Conservation (phyloP, 2,329 filamentous ascomycete genomes). For the Raffaelea arxii region DNA sequence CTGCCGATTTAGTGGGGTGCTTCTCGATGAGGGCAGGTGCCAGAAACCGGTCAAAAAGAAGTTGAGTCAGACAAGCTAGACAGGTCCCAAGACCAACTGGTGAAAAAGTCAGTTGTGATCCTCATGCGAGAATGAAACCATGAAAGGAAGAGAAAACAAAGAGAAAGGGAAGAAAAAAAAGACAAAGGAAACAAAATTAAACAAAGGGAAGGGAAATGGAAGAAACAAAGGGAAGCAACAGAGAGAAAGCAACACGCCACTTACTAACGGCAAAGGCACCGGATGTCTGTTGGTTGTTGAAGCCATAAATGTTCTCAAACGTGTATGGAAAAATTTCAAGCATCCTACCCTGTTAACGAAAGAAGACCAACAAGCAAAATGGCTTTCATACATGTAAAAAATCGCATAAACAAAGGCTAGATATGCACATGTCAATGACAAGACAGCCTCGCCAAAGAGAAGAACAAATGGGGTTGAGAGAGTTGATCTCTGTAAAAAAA, state of each 20-base stretch:
- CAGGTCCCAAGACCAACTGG: neutral
- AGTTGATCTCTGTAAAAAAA: neutral
- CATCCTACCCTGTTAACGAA: neutral
- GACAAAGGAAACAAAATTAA: no score
- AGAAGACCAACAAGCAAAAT: neutral
- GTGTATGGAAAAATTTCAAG: neutral
- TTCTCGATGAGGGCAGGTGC: neutral
- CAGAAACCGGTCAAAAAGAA: neutral
- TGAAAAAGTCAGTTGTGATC: neutral
- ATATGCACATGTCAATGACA: neutral
- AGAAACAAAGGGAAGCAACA: neutral
- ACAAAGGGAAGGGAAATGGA: no score
- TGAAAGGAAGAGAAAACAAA: no score
- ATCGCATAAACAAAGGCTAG: neutral
- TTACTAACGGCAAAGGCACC: neutral
- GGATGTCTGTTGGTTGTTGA: neutral
- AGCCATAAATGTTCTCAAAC: neutral
- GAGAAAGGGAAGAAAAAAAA: no score
- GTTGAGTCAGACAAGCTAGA: neutral
- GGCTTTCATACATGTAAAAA: neutral
- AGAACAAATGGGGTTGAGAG: neutral
- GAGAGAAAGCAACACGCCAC: neutral
- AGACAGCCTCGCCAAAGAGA: neutral
- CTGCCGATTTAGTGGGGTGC: neutral
- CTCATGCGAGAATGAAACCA: neutral